phyloP scores from a whole-genome alignment of 164 flowering plant genomes.

The Annona squamosa region DNA sequence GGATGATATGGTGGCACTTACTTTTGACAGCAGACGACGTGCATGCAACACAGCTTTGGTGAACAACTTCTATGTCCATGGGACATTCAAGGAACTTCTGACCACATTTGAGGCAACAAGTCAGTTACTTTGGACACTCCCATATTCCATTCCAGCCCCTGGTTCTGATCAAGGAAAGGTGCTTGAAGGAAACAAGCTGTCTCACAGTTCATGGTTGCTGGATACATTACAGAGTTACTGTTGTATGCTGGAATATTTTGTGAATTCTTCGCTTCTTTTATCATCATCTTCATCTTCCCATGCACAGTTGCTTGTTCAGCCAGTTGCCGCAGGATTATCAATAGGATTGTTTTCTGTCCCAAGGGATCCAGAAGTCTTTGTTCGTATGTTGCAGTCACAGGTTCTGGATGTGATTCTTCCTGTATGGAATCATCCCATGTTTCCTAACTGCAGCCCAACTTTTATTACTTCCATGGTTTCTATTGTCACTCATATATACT shows the following conservation, averaged over 20 bases:
- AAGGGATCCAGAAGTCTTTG: slow-evolving; percentile 79
- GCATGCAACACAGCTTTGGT: slow-evolving; percentile 65
- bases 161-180: slow-evolving; percentile 41
- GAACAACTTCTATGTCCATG: slow-evolving; percentile 85
- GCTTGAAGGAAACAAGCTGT: slow-evolving; percentile 44
- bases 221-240: slow-evolving; percentile 79
- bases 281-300: slow-evolving; percentile 69
- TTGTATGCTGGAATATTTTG: slow-evolving; percentile 75
- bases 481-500: slow-evolving; percentile 65
- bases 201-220: slow-evolving; percentile 63
- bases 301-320: slow-evolving; percentile 82
- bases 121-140: slow-evolving; percentile 80
- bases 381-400: slow-evolving; percentile 76
- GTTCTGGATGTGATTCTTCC: slow-evolving; percentile 86
- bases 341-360: slow-evolving; percentile 86
- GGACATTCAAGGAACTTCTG: slow-evolving; percentile 78
- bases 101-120: slow-evolving; percentile 96
- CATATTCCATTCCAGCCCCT: slow-evolving; percentile 39
- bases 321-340: slow-evolving; percentile 73
- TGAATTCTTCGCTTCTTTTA: slow-evolving; percentile 61
- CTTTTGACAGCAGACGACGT: slow-evolving; percentile 67
- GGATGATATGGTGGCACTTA: slow-evolving; percentile 68
- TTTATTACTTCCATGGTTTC: slow-evolving; percentile 59
- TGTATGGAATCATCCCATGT: slow-evolving; percentile 83
- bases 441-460: slow-evolving; percentile 54